These are phyloP conservation scores for Nakaseomyces kungkrabaensis DNA, from an alignment of 1,139 yeast species.

Conservation along the genomic window DNA sequence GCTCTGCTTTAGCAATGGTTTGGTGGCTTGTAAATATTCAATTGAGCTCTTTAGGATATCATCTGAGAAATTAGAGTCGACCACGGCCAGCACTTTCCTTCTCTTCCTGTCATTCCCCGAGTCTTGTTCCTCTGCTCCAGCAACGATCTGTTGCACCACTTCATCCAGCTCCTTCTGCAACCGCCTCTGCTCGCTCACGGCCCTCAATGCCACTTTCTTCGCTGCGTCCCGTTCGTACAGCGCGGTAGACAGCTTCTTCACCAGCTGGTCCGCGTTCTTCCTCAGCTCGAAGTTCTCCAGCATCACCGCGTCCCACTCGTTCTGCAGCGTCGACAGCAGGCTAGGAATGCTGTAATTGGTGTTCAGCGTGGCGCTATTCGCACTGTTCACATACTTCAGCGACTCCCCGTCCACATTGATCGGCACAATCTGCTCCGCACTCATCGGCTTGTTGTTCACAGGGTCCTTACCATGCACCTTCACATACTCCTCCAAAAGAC, in stretches of 20 bases:
- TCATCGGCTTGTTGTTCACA: slow-evolving; percentile 50
- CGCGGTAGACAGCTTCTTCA: slow-evolving; percentile 67
- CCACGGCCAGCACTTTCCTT: slow-evolving; percentile 2
- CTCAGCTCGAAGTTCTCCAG: slow-evolving; percentile 70
- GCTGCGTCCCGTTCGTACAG: slow-evolving; percentile 88
- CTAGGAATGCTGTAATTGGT: slow-evolving; percentile 58
- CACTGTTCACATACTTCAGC: slow-evolving; percentile 14
- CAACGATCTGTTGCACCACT: slow-evolving; percentile 43
- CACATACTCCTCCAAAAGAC: slow-evolving; percentile 52
- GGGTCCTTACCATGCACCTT: slow-evolving; percentile 69
- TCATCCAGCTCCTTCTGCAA: slow-evolving; percentile 63
- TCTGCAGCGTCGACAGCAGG: slow-evolving; percentile 62
- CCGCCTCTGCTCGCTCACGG: slow-evolving; percentile 66
- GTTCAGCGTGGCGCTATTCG: slow-evolving; percentile 33
- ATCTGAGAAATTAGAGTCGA: background rate
- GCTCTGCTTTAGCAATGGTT: background rate
- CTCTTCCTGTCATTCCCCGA: slow-evolving; percentile 3
- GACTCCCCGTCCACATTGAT: slow-evolving; percentile 32
- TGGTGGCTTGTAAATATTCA: background rate
- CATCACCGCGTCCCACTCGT: slow-evolving; percentile 85
- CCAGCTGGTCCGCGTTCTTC: slow-evolving; percentile 56
- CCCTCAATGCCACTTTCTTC: slow-evolving; percentile 68
- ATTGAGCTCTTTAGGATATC: background rate
- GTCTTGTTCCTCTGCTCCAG: slow-evolving; percentile 19
- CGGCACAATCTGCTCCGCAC: slow-evolving; percentile 48